These are phyloP conservation scores for Lichtheimia hyalospora DNA, from an alignment of 371 early-diverging fungal genomes.

Conservation along the genomic window DNA sequence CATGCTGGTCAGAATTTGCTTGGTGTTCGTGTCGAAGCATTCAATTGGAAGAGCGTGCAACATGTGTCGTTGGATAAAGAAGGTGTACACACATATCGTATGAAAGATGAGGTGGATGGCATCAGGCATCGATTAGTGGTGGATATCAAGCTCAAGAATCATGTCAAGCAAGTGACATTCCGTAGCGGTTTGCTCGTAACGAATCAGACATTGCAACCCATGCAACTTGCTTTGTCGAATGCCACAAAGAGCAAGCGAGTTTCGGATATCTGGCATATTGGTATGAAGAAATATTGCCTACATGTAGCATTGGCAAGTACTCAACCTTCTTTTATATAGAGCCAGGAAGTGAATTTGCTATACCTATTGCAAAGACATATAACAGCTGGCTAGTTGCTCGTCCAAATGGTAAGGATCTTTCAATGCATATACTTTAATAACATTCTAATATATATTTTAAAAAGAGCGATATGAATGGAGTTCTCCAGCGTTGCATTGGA, in stretches of 20 bases:
- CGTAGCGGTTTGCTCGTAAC: conserved; percentile 67
- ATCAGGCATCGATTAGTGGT: conserved; percentile 72
- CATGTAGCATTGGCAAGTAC: too few species aligned
- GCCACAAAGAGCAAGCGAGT: conserved; percentile 32
- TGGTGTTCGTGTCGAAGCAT: conserved; percentile 69
- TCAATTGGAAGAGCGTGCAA: conserved; percentile 72
- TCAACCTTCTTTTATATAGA: conserved; percentile 17
- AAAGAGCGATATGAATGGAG: conserved; percentile 63
- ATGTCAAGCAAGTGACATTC: conserved; percentile 80
- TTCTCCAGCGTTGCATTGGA: conserved; percentile 64
- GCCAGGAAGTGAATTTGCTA: conserved; percentile 57
- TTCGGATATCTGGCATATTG: conserved; percentile 23
- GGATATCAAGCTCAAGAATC: conserved; percentile 70
- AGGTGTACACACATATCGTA: conserved; percentile 58
- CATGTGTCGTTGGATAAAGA: conserved; percentile 76
- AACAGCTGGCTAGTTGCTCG: conserved; percentile 61
- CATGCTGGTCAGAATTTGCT: conserved; percentile 55
- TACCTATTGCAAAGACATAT: conserved; percentile 71
- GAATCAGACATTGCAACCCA: conserved; percentile 54
- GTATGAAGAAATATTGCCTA: conserved; percentile 15
- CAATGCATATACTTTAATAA: too few species aligned
- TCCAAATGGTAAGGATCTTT: conserved; percentile 54
- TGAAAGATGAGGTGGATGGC: conserved; percentile 63
- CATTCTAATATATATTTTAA: neutral
- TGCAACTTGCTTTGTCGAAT: conserved; percentile 49